A percentile compares a stretch with the other conserved stretches of the same genome.
Evolutionary conservation across 257 asterid genomes (phyloP).

Genomic region (Penstemon davidsonii): DNA sequence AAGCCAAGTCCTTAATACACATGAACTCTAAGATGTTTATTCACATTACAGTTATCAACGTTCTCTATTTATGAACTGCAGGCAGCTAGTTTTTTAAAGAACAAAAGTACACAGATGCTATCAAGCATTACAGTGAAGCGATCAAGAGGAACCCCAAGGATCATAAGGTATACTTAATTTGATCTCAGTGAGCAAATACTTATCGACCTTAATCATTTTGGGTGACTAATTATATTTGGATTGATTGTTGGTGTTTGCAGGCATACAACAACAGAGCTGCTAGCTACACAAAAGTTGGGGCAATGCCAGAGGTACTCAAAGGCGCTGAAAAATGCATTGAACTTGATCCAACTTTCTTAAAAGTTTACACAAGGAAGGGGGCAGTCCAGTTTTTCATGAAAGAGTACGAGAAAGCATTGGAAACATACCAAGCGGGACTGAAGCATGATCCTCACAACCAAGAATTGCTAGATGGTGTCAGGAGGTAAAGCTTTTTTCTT

Average conservation of each 20-base stretch:
- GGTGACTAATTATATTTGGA: background rate
- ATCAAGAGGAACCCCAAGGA: conserved; percentile 81
- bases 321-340: conserved; percentile 95
- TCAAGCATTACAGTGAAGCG: conserved; percentile 79
- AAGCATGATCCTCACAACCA: conserved; percentile 76
- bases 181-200: background rate
- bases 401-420: conserved; percentile 83
- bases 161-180: conserved; percentile 48
- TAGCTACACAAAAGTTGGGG: conserved; percentile 84
- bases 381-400: conserved; percentile 89
- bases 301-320: conserved; percentile 88
- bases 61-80: conserved; percentile 19
- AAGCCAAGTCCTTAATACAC: too few relatives aligned
- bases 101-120: conserved; percentile 86
- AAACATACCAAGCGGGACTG: conserved; percentile 86
- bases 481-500: conserved; percentile 46
- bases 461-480: conserved; percentile 79
- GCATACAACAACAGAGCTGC: conserved; percentile 94
- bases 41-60: background rate
- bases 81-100: conserved; percentile 85
- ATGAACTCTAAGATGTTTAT: too few relatives aligned
- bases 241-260: conserved; percentile 37
- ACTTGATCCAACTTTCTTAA: conserved; percentile 75
- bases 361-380: conserved; percentile 90
- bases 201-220: background rate